phyloP scores from a whole-genome alignment of 768 basidiomycete species.

The Phylloporus scabripes region DNA sequence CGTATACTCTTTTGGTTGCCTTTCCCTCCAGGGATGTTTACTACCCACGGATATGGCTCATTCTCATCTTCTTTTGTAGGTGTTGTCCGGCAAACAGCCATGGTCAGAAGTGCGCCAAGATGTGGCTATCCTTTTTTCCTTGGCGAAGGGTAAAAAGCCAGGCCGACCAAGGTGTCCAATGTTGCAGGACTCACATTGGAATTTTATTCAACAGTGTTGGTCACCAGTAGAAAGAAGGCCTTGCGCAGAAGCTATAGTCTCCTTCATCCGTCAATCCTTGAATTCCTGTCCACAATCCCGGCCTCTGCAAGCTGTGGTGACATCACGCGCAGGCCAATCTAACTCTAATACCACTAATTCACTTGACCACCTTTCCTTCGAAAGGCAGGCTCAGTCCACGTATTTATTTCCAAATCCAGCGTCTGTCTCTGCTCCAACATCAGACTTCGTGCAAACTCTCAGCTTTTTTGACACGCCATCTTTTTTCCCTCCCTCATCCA shows the following conservation, averaged over 20 bases:
- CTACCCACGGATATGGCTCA: too few relatives aligned
- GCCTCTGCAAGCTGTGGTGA: too few relatives aligned
- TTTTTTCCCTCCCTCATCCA: slow-evolving; percentile 16
- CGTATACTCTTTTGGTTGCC: slow-evolving; percentile 27
- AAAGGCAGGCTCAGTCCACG: too few relatives aligned
- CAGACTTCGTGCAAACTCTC: too few relatives aligned
- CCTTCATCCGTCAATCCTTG: not conserved
- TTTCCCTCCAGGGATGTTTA: slow-evolving; percentile 27
- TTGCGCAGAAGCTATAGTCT: not conserved
- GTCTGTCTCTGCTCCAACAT: too few relatives aligned
- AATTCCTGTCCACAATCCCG: too few relatives aligned
- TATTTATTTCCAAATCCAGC: too few relatives aligned
- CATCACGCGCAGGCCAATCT: too few relatives aligned
- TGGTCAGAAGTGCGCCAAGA: slow-evolving; percentile 5
- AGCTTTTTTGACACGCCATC: slow-evolving; percentile 1
- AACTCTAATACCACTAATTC: too few relatives aligned
- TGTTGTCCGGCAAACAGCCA: slow-evolving; percentile 12
- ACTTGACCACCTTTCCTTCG: too few relatives aligned
- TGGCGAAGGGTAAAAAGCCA: slow-evolving; percentile 1
- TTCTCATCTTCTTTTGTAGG: too few relatives aligned
- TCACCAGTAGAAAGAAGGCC: not conserved
- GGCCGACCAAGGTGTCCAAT: not conserved
- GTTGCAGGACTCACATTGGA: slow-evolving; percentile 9
- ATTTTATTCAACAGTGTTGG: slow-evolving; percentile 11
- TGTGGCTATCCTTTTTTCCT: slow-evolving; percentile 1